Evolutionary conservation across 1,284 basidiomycete genomes (phyloP).

Genomic region (Cutaneotrichosporon dermatis): DNA sequence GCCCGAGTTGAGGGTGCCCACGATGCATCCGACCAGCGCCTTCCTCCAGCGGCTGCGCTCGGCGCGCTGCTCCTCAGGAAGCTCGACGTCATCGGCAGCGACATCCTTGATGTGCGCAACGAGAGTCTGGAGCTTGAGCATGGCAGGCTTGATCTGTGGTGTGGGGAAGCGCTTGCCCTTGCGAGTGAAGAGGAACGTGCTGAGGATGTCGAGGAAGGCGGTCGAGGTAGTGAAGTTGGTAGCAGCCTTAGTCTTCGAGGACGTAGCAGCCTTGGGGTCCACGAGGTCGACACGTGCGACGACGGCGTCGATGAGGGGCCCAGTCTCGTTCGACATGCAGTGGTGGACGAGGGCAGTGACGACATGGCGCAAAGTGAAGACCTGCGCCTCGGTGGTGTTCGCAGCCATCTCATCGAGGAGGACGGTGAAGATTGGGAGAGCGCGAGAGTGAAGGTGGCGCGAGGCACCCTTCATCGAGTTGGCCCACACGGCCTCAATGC

Average conservation of each 20-base stretch:
- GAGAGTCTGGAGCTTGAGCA: constrained; percentile 33
- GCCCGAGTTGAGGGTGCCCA: constrained; percentile 39
- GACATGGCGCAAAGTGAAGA: constrained; percentile 50
- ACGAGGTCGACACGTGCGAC: constrained; percentile 23
- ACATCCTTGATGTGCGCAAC: constrained; percentile 15
- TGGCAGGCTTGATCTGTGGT: constrained; percentile 47
- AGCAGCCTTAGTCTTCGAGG: constrained; percentile 7
- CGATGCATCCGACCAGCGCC: constrained; percentile 30
- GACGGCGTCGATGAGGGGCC: constrained; percentile 56
- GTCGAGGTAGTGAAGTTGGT: constrained; percentile 9
- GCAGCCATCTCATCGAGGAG: constrained; percentile 46
- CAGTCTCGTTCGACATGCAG: constrained; percentile 62
- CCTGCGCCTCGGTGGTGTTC: constrained; percentile 36
- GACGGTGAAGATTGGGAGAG: constrained; percentile 59
- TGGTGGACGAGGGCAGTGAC: constrained; percentile 77
- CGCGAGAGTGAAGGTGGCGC: constrained; percentile 71
- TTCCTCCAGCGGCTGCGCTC: constrained; percentile 23
- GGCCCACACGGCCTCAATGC: constrained; percentile 43
- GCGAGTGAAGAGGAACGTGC: constrained; percentile 51
- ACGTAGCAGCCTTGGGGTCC: constrained; percentile 13
- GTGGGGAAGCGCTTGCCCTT: constrained; percentile 53
- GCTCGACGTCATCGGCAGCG: constrained; percentile 1
- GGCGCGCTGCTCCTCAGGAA: constrained; percentile 1
- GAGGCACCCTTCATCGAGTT: constrained; percentile 54
- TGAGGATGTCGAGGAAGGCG: constrained; percentile 33